Conservation (phyloP, 1,139 yeast species). For the Ogataea hybrid region DNA sequence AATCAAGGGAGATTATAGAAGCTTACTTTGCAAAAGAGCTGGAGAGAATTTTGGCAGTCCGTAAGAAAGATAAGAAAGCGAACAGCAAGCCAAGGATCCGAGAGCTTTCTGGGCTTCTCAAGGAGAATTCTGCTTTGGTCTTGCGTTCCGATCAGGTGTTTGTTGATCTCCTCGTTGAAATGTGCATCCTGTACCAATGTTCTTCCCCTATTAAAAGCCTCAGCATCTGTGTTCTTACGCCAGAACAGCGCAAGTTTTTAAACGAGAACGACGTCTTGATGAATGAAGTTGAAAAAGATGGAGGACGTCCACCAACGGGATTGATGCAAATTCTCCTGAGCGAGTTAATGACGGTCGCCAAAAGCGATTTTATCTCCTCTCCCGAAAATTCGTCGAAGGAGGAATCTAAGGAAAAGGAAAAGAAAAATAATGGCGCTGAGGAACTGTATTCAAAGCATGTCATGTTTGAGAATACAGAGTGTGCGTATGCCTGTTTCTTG, state of each 20-base stretch:
- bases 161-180: constrained; percentile 50
- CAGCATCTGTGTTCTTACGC: constrained; percentile 18
- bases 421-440: constrained; percentile 10
- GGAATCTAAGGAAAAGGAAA: constrained; percentile 25
- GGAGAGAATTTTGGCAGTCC: constrained; percentile 31
- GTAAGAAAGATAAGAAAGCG: constrained; percentile 9
- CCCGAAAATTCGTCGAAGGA: constrained; percentile 26
- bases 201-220: constrained; percentile 37
- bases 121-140: constrained; percentile 54
- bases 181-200: constrained; percentile 48
- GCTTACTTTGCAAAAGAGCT: constrained; percentile 51
- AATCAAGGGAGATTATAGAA: constrained; percentile 50
- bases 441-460: constrained; percentile 15
- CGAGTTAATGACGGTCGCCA: constrained; percentile 56
- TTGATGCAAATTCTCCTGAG: constrained; percentile 59
- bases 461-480: constrained; percentile 39
- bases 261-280: constrained; percentile 38
- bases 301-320: constrained; percentile 42
- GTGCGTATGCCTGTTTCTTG: constrained; percentile 65
- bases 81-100: constrained; percentile 15
- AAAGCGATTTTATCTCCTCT: constrained; percentile 23
- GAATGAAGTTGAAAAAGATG: constrained; percentile 31
- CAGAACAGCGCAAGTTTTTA: constrained; percentile 23
- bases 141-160: constrained; percentile 59
- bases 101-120: constrained; percentile 53